Conservation (phyloP, 2,329 filamentous ascomycete genomes). For the Fusarium incarnatum region DNA sequence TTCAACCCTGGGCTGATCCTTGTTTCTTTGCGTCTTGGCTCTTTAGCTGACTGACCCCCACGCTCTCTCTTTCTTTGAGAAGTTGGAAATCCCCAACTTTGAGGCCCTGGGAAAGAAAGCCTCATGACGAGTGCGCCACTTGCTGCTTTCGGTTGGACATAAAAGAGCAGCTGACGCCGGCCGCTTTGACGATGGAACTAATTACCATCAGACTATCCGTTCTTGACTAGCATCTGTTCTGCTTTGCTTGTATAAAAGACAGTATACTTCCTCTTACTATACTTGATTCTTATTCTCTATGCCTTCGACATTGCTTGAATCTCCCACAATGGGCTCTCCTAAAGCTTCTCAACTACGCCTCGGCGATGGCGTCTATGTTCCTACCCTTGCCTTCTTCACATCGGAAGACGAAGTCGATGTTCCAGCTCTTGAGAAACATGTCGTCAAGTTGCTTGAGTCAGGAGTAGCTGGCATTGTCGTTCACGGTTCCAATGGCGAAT, state of each 20-base stretch:
- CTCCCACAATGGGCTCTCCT: constrained; percentile 44
- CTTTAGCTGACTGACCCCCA: constrained; percentile 38
- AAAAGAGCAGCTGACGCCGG: constrained; percentile 44
- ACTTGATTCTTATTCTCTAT: constrained; percentile 24
- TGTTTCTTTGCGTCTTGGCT: not conserved
- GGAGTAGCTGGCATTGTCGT: constrained; percentile 81
- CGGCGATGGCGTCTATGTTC: constrained; percentile 53
- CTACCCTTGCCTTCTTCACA: constrained; percentile 54
- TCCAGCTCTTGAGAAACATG: constrained; percentile 49
- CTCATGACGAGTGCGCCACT: constrained; percentile 44
- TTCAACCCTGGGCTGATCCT: constrained; percentile 17
- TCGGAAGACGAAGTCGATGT: constrained; percentile 51
- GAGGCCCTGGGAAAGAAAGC: constrained; percentile 31
- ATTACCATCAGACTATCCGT: constrained; percentile 10
- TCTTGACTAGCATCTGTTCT: constrained; percentile 10
- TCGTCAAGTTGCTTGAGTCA: constrained; percentile 65
- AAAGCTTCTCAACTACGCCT: constrained; percentile 44
- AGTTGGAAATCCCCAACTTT: constrained; percentile 10
- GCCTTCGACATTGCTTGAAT: constrained; percentile 43
- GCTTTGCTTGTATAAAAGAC: constrained; percentile 28
- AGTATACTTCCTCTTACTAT: constrained; percentile 1
- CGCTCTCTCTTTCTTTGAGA: constrained; percentile 4
- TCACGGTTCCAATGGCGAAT: constrained; percentile 87
- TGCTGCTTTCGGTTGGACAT: constrained; percentile 29
- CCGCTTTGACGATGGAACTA: constrained; percentile 16